These are phyloP conservation scores for Periglandula ipomoeae DNA, from an alignment of 2,329 filamentous ascomycete species.

Conservation along the genomic window DNA sequence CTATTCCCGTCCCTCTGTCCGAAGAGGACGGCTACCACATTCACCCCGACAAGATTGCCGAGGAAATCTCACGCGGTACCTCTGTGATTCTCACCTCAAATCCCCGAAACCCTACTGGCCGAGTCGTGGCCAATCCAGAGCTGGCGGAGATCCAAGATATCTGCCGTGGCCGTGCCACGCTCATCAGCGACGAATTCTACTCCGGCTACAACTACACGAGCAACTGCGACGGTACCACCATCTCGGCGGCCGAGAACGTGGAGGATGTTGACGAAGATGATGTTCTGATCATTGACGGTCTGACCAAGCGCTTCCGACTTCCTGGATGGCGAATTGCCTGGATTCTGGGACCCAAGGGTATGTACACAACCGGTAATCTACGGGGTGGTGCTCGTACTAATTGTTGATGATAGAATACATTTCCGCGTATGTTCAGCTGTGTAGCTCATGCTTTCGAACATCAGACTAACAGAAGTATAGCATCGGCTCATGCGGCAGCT, in stretches of 20 bases:
- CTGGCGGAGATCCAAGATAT: constrained; percentile 87
- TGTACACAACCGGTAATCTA: constrained; percentile 13
- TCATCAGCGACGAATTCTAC: constrained; percentile 97
- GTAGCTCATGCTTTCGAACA: no score
- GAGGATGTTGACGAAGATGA: constrained; percentile 84
- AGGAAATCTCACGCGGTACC: constrained; percentile 79
- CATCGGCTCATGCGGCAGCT: constrained; percentile 84
- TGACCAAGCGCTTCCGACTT: constrained; percentile 93
- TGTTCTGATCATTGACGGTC: constrained; percentile 87
- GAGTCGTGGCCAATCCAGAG: constrained; percentile 77
- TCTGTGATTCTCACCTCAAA: constrained; percentile 91
- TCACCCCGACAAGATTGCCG: constrained; percentile 83
- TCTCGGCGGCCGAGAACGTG: constrained; percentile 83
- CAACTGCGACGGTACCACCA: constrained; percentile 81
- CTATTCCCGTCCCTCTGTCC: constrained; percentile 75
- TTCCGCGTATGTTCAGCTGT: constrained; percentile 55
- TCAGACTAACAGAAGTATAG: constrained; percentile 21
- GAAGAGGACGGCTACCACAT: constrained; percentile 88
- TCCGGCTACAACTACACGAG: constrained; percentile 92
- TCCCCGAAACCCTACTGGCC: constrained; percentile 87
- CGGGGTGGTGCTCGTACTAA: no score
- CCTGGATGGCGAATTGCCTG: constrained; percentile 95
- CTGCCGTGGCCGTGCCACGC: constrained; percentile 78
- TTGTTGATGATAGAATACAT: constrained; percentile 64
- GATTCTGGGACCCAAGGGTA: constrained; percentile 80